Conservation (phyloP, 345 rosid genomes). For the Atalantia buxifolia region DNA sequence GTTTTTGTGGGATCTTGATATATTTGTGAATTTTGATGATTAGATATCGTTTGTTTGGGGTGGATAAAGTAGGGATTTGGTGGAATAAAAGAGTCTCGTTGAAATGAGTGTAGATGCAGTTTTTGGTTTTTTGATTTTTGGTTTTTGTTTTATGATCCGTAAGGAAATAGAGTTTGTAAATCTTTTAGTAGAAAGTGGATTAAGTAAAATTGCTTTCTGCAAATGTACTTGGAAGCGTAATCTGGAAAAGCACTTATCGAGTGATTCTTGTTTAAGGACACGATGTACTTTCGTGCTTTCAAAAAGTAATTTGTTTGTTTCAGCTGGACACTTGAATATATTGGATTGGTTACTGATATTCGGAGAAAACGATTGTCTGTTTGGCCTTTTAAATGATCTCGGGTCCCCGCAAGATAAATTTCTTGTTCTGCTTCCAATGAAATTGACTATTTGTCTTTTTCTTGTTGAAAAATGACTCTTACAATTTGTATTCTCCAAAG, state of each 20-base stretch:
- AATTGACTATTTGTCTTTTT: not conserved
- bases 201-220: not conserved
- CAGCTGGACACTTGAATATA: not conserved
- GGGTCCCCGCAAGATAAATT: not conserved
- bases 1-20: not conserved
- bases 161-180: not conserved
- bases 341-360: not conserved
- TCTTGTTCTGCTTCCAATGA: not conserved
- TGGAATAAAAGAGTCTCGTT: not conserved
- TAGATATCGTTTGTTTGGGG: not conserved
- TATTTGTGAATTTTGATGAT: too few species aligned
- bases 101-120: not conserved
- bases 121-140: not conserved
- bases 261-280: not conserved
- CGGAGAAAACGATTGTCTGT: not conserved
- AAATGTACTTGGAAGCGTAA: not conserved
- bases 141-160: constrained; percentile 1
- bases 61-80: not conserved
- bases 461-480: not conserved
- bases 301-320: not conserved
- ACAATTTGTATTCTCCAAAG: not conserved
- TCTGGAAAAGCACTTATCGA: not conserved
- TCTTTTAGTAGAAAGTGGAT: not conserved
- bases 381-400: not conserved
- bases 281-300: not conserved